These are phyloP conservation scores for Tuber aestivum DNA, from an alignment of 495 filamentous ascomycete genomes.

Conservation along the genomic window DNA sequence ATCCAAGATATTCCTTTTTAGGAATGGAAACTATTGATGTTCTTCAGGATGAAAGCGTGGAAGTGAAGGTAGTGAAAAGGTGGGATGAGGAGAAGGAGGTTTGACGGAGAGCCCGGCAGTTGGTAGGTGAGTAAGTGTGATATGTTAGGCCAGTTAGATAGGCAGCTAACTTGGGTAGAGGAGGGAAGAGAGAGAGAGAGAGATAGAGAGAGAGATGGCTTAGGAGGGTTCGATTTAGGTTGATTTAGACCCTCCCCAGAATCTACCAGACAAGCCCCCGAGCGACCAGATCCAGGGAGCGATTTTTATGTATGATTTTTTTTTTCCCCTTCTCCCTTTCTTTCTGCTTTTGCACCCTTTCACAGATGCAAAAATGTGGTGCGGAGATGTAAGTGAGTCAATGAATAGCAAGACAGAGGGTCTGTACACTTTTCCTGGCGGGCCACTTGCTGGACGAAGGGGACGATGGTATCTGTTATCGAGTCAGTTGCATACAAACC, in stretches of 20 bases:
- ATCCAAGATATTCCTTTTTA: not conserved
- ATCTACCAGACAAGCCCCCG: not conserved
- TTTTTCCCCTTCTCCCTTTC: not conserved
- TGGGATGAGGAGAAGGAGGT: not conserved
- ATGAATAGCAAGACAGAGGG: not conserved
- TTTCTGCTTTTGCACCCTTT: not conserved
- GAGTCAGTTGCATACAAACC: not conserved
- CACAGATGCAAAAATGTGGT: not conserved
- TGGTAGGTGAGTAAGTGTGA: not conserved
- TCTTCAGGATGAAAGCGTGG: not conserved
- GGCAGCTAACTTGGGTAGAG: not conserved
- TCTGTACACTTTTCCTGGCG: not conserved
- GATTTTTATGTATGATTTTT: not conserved
- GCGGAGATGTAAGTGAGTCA: not conserved
- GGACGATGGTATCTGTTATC: not conserved
- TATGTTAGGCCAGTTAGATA: not conserved
- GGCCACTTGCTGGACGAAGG: not conserved
- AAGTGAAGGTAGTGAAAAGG: not conserved
- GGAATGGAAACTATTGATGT: not conserved
- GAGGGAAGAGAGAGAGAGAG: not conserved
- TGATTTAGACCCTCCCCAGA: not conserved
- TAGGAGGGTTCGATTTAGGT: not conserved
- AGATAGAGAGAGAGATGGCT: not conserved
- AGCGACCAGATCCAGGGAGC: not conserved
- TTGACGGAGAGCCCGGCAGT: not conserved